Conservation (phyloP, 306 rosid species). For the Ziziphus jujuba region DNA sequence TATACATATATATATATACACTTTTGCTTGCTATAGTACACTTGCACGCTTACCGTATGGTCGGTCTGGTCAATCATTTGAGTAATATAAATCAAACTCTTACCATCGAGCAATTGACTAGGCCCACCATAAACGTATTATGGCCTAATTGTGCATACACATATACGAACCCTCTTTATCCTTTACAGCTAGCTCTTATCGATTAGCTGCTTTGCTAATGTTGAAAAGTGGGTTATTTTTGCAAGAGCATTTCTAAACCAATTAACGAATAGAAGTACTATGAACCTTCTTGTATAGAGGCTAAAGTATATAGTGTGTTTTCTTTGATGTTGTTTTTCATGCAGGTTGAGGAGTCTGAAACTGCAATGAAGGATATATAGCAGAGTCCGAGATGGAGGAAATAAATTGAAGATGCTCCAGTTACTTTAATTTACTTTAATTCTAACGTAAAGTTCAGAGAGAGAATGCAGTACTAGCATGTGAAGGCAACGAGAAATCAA, state of each 20-base stretch:
- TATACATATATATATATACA: not conserved
- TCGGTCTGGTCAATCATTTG: too few relatives aligned
- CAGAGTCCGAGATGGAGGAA: not conserved
- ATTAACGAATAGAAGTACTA: not conserved
- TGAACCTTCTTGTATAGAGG: not conserved
- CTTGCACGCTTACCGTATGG: not conserved
- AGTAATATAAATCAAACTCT: too few relatives aligned
- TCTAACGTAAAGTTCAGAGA: conserved; percentile 1
- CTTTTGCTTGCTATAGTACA: not conserved
- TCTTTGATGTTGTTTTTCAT: not conserved
- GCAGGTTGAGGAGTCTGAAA: conserved; percentile 43
- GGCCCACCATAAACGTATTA: too few relatives aligned
- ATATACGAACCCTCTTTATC: too few relatives aligned
- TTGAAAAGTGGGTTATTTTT: too few relatives aligned
- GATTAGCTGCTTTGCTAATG: too few relatives aligned
- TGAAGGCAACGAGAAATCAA: not conserved
- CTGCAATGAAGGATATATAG: conserved; percentile 24
- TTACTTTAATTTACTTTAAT: not conserved
- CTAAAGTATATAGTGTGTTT: not conserved
- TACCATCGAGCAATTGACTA: too few relatives aligned
- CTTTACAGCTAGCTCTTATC: too few relatives aligned
- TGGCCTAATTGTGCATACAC: too few relatives aligned
- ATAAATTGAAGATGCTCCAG: not conserved
- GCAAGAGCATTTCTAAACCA: too few relatives aligned
- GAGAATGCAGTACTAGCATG: not conserved